Evolutionary conservation across 2,329 filamentous ascomycete genomes (phyloP).

Genomic region (Parascedosporium putredinis): DNA sequence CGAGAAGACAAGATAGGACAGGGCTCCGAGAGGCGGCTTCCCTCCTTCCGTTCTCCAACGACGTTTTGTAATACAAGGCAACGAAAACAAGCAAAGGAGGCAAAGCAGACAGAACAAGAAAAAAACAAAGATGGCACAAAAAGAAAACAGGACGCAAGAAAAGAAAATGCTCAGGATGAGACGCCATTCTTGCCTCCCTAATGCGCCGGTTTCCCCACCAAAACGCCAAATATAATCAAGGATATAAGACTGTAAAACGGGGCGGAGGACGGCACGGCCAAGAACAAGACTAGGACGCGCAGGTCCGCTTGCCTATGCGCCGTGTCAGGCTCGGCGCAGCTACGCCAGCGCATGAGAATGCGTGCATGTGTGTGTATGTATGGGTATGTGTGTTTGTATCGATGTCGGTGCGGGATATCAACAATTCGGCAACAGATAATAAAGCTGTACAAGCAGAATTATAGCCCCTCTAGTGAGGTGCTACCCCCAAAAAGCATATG

Average conservation of each 20-base stretch:
- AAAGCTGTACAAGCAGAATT: constrained; percentile 1
- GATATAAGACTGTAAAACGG: too few relatives aligned
- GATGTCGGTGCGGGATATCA: background rate
- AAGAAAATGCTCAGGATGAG: background rate
- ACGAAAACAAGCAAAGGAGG: background rate
- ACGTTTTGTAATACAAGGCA: background rate
- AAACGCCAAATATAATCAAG: background rate
- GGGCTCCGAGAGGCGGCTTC: too few relatives aligned
- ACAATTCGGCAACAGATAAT: too few relatives aligned
- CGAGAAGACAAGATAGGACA: too few relatives aligned
- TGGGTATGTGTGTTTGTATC: too few relatives aligned
- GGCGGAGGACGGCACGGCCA: too few relatives aligned
- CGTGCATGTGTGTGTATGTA: background rate
- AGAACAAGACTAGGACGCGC: too few relatives aligned
- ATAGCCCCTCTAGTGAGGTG: background rate
- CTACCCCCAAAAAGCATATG: background rate
- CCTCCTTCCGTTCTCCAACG: too few relatives aligned
- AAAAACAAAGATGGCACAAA: background rate
- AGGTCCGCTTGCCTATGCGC: too few relatives aligned
- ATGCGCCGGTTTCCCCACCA: background rate
- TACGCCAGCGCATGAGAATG: too few relatives aligned
- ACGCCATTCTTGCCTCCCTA: background rate
- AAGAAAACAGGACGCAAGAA: background rate
- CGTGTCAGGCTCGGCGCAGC: too few relatives aligned
- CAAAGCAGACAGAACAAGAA: background rate